Evolutionary conservation across 2,329 filamentous ascomycete genomes (phyloP).

Genomic region (Fusarium napiforme): DNA sequence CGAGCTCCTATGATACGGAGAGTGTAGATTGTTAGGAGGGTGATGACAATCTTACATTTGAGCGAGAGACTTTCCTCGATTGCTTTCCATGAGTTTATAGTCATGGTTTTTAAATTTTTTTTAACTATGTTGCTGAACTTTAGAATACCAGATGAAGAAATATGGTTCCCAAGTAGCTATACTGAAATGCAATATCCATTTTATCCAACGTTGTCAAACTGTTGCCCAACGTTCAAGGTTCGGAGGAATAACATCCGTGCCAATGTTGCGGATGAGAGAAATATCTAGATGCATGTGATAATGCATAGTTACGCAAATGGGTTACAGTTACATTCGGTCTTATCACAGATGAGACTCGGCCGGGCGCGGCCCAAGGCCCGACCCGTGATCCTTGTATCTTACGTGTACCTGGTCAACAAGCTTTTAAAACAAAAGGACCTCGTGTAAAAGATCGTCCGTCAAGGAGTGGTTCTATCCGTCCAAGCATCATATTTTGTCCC

Average conservation of each 20-base stretch:
- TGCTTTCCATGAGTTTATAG: background rate
- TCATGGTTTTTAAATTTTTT: background rate
- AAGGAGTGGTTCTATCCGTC: background rate
- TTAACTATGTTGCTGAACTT: background rate
- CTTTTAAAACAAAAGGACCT: background rate
- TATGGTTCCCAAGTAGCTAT: background rate
- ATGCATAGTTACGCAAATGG: background rate
- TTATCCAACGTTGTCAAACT: background rate
- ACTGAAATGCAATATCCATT: background rate
- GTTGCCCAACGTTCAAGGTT: background rate
- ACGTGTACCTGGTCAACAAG: background rate
- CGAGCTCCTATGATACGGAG: background rate
- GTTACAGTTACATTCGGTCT: background rate
- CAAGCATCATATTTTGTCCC: background rate
- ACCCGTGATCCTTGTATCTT: background rate
- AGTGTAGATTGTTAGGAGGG: background rate
- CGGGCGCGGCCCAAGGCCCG: background rate
- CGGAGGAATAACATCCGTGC: background rate
- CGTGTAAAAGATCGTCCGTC: background rate
- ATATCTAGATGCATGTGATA: background rate
- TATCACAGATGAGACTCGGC: background rate
- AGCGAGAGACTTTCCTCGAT: background rate
- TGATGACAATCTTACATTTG: background rate
- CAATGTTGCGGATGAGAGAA: accelerated
- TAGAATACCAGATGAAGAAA: background rate